Evolutionary conservation across 2,329 filamentous ascomycete genomes (phyloP), one percentile per base, ranked within the genome.

Genomic region (Pseudogymnoascus sp.): DNA sequence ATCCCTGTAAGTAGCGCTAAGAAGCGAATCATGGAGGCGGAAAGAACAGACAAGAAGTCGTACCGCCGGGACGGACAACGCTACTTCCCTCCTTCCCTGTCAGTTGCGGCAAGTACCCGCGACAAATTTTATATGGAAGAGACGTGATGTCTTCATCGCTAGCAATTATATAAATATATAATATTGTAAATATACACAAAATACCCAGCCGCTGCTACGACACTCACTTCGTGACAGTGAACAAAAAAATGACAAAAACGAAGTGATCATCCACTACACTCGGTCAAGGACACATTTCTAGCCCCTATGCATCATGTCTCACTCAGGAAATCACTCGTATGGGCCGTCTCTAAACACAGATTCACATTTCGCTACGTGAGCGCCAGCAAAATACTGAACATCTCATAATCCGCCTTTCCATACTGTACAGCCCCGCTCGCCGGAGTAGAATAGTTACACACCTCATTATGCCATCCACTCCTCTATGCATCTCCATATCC

Each of bases 1-100:
- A 60, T 41, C 59, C 59, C 59, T 60, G 59, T 28, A 37, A 60
- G 33, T 60, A 41, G 59, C 59, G 59, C 59, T 60, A 60, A 60
- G 59, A 60, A 60, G 59, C 59, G 59, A 60, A 60, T 60, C 59
- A 60, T 60, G 59, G 59, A 60, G 33, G 33, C 24, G 59, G 59
- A 60, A 60, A 41, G 59, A 60, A 60, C 59, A 60, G 31, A 11
- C 59, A 41, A 60, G 59, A 60, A 60, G 33, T 38, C 59, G 31
- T 37, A 41, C 59, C 33, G 59, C 33, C 59, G 46, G 46, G 46
- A 56, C n/a, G 46, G 33, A 19, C 46, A 56, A 56, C 46, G 46
- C 46, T 56, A 56, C 46, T 56, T 56, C 46, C 46, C 33, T n/a
- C 46, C 46, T 56, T 12, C 46, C 46, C 46, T 56, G 46, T 56